Base-by-base conservation (phyloP, 805 yeast genomes). In the Candida coquimbonensis region DNA sequence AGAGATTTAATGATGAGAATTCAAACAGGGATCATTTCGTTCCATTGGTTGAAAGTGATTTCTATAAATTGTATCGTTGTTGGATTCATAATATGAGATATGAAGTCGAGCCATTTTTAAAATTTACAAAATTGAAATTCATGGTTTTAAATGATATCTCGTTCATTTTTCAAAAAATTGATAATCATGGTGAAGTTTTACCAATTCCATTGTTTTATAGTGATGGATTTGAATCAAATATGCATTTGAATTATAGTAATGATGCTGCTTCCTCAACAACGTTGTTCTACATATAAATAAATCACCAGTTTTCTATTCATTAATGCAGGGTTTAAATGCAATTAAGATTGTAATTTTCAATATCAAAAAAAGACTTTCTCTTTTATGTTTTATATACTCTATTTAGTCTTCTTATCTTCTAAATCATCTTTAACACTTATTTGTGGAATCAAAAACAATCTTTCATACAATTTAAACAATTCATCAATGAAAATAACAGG, bases 401-500 rank as follows among this genome's bases (percentile, higher is more conserved):
- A 34, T 40, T 40, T 40, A 17, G 17, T 35, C 26, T 40, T 40
- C 13, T 40, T 40, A 11, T 25, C 35, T 5, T 26, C 11, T 12
- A 29, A 24, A 7, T 2, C 14, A 4, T 40, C 38, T 9, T 13
- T 11, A 13, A 16, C 9, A 6, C 29, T 13, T 13, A 34, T 9
- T 35, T 44, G 27, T 17, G 44, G 42, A 27, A 43, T 52, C 31
- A 49, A 19, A 21, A 54, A 47, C 26, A 45, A 21, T 42, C 72
- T 54, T 43, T 68, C 72, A 25, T 59, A 54, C 8, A 60, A 43
- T 49, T 68, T 68, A 52, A 68, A 60, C 25, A 63, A 38, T 55
- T 68, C 73, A 46, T 68, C 73, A 13, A 68, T 39, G 12, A 62
- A 34, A 40, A 68, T 63, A 6, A 68, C 72, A 11, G 73, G 72